phyloP scores from a whole-genome alignment of 805 yeast genomes.

The Teunomyces tritomae region DNA sequence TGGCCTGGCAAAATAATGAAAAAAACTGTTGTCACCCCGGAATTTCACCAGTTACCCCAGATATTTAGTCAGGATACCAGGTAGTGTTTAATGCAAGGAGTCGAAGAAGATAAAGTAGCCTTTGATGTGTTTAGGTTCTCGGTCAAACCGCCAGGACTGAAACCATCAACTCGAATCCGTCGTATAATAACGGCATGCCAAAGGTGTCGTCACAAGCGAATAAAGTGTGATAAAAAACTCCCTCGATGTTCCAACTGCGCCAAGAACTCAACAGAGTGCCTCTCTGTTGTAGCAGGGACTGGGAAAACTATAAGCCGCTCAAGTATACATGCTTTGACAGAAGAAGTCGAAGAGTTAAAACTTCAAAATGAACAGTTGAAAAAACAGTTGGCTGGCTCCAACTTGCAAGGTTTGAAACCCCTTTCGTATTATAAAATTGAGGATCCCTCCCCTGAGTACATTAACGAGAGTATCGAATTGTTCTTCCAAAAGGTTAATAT shows the following conservation, averaged over 20 bases:
- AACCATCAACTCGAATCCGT: not conserved
- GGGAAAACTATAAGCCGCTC: not conserved
- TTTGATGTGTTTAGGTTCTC: not conserved
- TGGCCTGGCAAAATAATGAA: not conserved
- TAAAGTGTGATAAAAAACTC: not conserved
- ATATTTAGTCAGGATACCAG: too few relatives aligned
- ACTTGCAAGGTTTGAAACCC: not conserved
- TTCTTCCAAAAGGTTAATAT: not conserved
- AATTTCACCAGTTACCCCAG: too few relatives aligned
- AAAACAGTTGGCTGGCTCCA: not conserved
- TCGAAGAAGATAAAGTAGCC: not conserved
- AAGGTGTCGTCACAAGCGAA: conserved; percentile 1
- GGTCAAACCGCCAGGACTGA: not conserved
- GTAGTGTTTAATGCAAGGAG: not conserved
- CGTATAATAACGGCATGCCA: conserved; percentile 1
- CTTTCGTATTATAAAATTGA: not conserved
- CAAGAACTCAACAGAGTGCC: not conserved
- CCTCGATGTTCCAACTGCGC: not conserved
- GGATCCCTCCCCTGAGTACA: not conserved
- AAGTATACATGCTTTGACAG: not conserved
- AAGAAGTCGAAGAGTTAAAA: not conserved
- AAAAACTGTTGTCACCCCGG: not conserved
- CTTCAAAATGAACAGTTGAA: not conserved
- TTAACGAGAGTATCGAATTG: not conserved
- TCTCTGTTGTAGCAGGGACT: not conserved